Evolutionary conservation across 257 asterid genomes (phyloP), one percentile per base, ranked within the genome.

Genomic region (Ophiorrhiza pumila): DNA sequence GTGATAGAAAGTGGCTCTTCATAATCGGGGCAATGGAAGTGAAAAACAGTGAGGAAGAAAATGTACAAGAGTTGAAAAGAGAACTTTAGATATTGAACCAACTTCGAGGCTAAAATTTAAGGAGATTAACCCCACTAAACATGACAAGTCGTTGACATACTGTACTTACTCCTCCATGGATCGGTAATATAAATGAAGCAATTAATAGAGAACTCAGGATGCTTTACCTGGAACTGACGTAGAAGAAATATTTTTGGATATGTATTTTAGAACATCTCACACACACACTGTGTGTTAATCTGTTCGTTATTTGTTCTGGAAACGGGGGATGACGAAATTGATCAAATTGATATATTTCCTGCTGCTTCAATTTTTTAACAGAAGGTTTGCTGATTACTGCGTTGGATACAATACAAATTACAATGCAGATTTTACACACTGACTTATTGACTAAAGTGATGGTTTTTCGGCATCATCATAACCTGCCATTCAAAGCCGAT

Each of bases 41-140:
- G 42, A 8, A 1, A 10, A 18, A 60, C 12, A 46, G 27, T 0
- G 9, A 39, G 18, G 52, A 31, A 65, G 14, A 32, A 15, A 23
- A 6, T 42, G 6, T 34, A 18, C n/a, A 35, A 34, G 60, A 22
- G 12, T 29, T 32, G 39, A 23, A 0, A 66, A 57, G 5, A 43
- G 29, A 14, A 49, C 31, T 5, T 18, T 73, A 55, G 59, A 45
- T 37, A 29, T 23, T 45, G 42, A 49, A 57, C 69, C 14, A 57
- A 58, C n/a, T 46, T 17, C 53, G 55, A 49, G 57, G 74, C 63
- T n/a, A 29, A 5, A 68, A 75, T 75, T 75, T 15, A 73, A 9
- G 64, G 63, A 23, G 41, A 37, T 4, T 35, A 7, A 37, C 65
- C 60, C 77, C 37, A 63, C 55, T 22, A 18, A 31, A 7, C 41